Conservation (phyloP, 78 protist species). For the Ministeria vibrans region DNA sequence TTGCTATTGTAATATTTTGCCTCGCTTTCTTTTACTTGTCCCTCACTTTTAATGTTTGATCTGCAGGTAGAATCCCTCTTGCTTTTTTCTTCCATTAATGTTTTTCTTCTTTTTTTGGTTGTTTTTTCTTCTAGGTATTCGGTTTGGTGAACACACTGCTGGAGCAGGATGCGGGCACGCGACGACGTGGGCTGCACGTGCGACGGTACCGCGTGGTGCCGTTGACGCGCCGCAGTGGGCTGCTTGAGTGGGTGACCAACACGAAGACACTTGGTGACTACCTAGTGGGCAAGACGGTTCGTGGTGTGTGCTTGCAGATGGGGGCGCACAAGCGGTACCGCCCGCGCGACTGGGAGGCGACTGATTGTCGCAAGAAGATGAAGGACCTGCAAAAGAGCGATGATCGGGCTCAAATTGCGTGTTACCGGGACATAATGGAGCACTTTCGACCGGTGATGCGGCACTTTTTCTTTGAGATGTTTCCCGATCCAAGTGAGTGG, state of each 20-base stretch:
- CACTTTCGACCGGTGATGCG: conserved; percentile 62
- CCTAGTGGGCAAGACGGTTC: conserved; percentile 10
- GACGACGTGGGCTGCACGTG: conserved; percentile 15
- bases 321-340: conserved; percentile 32
- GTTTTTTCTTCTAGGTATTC: no score
- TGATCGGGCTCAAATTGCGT: not conserved
- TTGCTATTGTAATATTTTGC: no score
- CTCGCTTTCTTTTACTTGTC: no score
- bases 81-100: no score
- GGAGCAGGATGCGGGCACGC: not conserved
- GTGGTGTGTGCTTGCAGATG: not conserved
- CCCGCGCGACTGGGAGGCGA: not conserved
- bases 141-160: conserved; percentile 52
- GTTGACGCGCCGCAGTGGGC: conserved; percentile 54
- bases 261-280: conserved; percentile 46
- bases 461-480: conserved; percentile 66
- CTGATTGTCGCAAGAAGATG: not conserved
- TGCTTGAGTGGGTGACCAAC: conserved; percentile 63
- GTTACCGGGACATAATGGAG: conserved; percentile 3
- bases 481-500: conserved; percentile 46
- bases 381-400: not conserved
- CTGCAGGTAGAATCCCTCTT: no score
- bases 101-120: no score
- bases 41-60: no score
- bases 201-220: conserved; percentile 50